Evolutionary conservation across 2,329 filamentous ascomycete species (phyloP).

Genomic region (Colletotrichum sublineola): DNA sequence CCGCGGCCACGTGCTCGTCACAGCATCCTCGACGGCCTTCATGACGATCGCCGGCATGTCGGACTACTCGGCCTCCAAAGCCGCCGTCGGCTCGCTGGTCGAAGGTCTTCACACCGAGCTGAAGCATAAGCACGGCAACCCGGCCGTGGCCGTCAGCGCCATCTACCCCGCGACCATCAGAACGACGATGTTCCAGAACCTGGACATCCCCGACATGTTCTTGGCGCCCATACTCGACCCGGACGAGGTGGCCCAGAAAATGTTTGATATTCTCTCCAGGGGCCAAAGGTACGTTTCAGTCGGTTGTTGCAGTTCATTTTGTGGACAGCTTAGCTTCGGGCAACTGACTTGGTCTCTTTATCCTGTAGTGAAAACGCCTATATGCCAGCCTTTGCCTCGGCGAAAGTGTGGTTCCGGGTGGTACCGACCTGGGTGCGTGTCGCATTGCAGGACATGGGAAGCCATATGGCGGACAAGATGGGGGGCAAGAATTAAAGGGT

Average conservation of each 20-base stretch:
- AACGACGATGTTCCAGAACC: slow-evolving; percentile 2
- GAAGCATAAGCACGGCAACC: slow-evolving; percentile 65
- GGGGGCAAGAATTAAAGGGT: background rate
- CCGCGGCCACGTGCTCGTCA: slow-evolving; percentile 72
- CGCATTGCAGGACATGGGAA: background rate
- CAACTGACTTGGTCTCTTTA: background rate
- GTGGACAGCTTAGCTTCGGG: background rate
- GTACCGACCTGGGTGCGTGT: background rate
- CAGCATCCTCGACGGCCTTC: slow-evolving; percentile 67
- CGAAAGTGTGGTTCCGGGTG: background rate
- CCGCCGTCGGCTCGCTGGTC: slow-evolving; percentile 70
- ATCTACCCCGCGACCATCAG: background rate
- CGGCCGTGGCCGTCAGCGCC: slow-evolving; percentile 58
- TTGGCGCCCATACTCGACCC: background rate
- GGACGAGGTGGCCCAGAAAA: background rate
- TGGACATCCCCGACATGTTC: background rate
- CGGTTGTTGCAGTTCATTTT: background rate
- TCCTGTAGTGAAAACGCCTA: background rate
- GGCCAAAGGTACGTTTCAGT: background rate
- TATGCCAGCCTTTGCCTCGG: background rate
- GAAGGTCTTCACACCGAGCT: slow-evolving; percentile 67
- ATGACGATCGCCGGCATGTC: slow-evolving; percentile 66
- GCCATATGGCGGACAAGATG: background rate
- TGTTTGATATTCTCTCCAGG: background rate
- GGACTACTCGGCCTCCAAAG: slow-evolving; percentile 71